Conservation (phyloP, 768 basidiomycete species). For the Lentinula detonsa region DNA sequence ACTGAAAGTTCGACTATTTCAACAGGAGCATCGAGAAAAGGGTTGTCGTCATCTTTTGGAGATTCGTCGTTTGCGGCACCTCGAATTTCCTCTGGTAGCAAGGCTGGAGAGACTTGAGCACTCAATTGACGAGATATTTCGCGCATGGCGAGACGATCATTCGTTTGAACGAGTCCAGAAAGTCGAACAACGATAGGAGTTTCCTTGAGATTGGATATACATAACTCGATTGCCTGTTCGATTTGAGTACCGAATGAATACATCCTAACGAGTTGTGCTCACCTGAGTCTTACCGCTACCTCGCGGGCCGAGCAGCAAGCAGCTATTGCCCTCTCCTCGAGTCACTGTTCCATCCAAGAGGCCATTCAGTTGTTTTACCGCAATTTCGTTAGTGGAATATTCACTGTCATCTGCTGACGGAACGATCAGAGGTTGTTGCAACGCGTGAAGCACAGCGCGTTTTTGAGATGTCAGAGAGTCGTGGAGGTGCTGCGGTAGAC, state of each 20-base stretch:
- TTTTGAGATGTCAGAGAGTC: slow-evolving; percentile 53
- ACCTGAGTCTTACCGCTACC: slow-evolving; percentile 86
- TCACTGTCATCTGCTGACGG: slow-evolving; percentile 26
- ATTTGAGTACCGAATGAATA: slow-evolving; percentile 3
- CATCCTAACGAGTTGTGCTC: slow-evolving; percentile 15
- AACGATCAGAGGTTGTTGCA: slow-evolving; percentile 27
- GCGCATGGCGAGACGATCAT: slow-evolving; percentile 85
- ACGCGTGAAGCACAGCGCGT: slow-evolving; percentile 40
- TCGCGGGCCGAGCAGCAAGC: slow-evolving; percentile 77
- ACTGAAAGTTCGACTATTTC: slow-evolving; percentile 27
- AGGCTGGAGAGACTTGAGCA: slow-evolving; percentile 64
- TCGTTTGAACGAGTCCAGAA: slow-evolving; percentile 80
- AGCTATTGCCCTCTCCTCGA: slow-evolving; percentile 91
- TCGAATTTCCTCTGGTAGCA: slow-evolving; percentile 26
- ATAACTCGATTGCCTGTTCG: slow-evolving; percentile 54
- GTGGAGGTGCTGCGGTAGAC: slow-evolving; percentile 35
- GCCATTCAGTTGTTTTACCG: slow-evolving; percentile 51
- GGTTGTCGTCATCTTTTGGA: slow-evolving; percentile 33
- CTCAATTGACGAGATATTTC: slow-evolving; percentile 86
- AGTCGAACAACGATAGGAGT: slow-evolving; percentile 73
- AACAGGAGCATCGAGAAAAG: slow-evolving; percentile 36
- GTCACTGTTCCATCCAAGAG: slow-evolving; percentile 68
- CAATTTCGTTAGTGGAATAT: slow-evolving; percentile 40
- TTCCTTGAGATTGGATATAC: slow-evolving; percentile 37
- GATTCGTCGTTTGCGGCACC: slow-evolving; percentile 27